Percentiles rank a stretch among this genome's conserved stretches.
phyloP scores from a whole-genome alignment of 2,329 filamentous ascomycete species.

The Alternaria consortialis region DNA sequence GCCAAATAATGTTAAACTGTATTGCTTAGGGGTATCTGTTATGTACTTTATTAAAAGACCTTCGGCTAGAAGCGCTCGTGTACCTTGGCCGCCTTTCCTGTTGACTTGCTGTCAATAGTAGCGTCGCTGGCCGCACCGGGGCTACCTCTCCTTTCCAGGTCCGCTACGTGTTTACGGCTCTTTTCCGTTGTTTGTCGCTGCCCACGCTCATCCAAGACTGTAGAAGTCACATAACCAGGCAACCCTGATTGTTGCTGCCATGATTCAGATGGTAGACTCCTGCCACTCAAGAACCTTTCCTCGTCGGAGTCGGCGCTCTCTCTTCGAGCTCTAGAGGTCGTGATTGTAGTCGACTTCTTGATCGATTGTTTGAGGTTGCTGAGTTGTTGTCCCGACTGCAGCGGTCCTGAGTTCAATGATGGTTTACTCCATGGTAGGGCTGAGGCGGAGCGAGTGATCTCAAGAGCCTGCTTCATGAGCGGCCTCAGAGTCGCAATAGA shows the following conservation, averaged over 20 bases:
- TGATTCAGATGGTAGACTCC: slow-evolving; percentile 16
- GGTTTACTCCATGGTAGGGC: slow-evolving; percentile 29
- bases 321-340: slow-evolving; percentile 32
- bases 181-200: slow-evolving; percentile 7
- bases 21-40: background rate
- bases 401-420: slow-evolving; percentile 13
- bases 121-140: slow-evolving; percentile 20
- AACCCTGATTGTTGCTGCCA: slow-evolving; percentile 25
- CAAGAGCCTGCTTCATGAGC: slow-evolving; percentile 30
- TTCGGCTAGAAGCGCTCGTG: slow-evolving; percentile 12
- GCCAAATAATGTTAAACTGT: background rate
- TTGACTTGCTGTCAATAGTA: slow-evolving; percentile 21
- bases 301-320: slow-evolving; percentile 33
- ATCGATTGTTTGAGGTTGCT: slow-evolving; percentile 28
- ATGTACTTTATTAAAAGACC: background rate
- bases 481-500: slow-evolving; percentile 41
- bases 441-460: slow-evolving; percentile 22
- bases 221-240: slow-evolving; percentile 29
- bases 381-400: slow-evolving; percentile 19
- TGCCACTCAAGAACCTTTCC: slow-evolving; percentile 29
- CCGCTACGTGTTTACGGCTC: background rate
- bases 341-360: slow-evolving; percentile 30
- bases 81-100: slow-evolving; percentile 7
- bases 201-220: slow-evolving; percentile 22
- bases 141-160: slow-evolving; percentile 19